Percentiles rank a stretch among this genome's conserved stretches.
Conservation (phyloP, 805 yeast species). For the Spathaspora passalidarum region DNA sequence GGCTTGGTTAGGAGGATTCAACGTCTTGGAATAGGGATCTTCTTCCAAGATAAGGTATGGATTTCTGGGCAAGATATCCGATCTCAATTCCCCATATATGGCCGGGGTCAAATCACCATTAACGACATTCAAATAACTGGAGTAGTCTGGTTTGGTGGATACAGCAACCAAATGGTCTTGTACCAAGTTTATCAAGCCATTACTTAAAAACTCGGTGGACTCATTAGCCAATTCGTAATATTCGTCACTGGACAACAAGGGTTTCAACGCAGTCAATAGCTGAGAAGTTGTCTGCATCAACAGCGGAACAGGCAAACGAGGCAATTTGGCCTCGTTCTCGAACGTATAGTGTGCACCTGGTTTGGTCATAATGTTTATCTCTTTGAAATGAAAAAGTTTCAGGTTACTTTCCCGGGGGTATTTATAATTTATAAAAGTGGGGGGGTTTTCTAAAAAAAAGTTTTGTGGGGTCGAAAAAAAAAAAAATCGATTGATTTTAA, state of each 20-base stretch:
- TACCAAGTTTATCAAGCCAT: slow-evolving; percentile 40
- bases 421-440: too few species aligned
- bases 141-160: slow-evolving; percentile 35
- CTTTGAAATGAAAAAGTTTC: not conserved
- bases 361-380: not conserved
- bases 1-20: slow-evolving; percentile 62
- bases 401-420: not conserved
- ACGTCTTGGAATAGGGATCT: slow-evolving; percentile 58
- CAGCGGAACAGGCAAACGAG: slow-evolving; percentile 62
- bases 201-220: slow-evolving; percentile 43
- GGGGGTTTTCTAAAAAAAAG: too few species aligned
- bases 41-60: slow-evolving; percentile 74
- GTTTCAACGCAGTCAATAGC: slow-evolving; percentile 54
- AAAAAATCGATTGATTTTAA: too few species aligned
- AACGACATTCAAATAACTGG: slow-evolving; percentile 54
- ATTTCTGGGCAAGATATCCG: slow-evolving; percentile 70
- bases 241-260: slow-evolving; percentile 54
- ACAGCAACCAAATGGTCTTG: slow-evolving; percentile 54
- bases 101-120: slow-evolving; percentile 51
- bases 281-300: slow-evolving; percentile 49
- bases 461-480: too few species aligned
- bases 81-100: slow-evolving; percentile 59
- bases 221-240: slow-evolving; percentile 42
- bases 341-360: slow-evolving; percentile 23
- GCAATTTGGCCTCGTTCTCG: slow-evolving; percentile 43